These are phyloP conservation scores for Oryza brachyantha DNA, from an alignment of 176 grass and related monocot species.

Conservation along the genomic window DNA sequence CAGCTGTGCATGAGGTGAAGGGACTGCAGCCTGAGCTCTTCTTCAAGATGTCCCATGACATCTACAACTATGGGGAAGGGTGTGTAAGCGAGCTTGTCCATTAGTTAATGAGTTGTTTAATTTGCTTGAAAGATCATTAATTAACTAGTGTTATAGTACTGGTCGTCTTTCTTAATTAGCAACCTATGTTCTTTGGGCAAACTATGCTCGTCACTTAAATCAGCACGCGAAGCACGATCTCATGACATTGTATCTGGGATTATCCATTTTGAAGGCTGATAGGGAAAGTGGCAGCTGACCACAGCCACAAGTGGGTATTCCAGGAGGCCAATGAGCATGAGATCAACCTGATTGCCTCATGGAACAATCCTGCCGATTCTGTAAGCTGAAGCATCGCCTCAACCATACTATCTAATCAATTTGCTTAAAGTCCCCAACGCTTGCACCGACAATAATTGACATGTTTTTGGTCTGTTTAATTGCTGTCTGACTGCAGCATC, in stretches of 20 bases:
- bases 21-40: conserved; percentile 72
- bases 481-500: conserved; percentile 40
- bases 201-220: neutral
- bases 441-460: neutral
- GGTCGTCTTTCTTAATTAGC: neutral
- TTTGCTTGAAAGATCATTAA: neutral
- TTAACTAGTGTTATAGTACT: neutral
- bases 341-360: conserved; percentile 36
- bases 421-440: neutral
- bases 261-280: conserved; percentile 41
- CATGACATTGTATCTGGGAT: neutral
- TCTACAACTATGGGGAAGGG: conserved; percentile 81
- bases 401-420: neutral
- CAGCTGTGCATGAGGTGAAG: conserved; percentile 33
- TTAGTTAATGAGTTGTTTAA: neutral
- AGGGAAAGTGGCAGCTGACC: conserved; percentile 63
- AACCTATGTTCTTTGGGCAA: neutral
- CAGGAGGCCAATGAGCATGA: conserved; percentile 45
- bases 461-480: neutral
- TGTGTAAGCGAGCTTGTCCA: neutral
- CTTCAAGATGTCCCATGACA: conserved; percentile 85
- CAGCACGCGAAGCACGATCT: neutral
- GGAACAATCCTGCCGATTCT: conserved; percentile 52
- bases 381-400: conserved; percentile 29
- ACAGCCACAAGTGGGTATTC: conserved; percentile 69